Conservation (phyloP, 2,329 filamentous ascomycete genomes). For the Fusarium domesticum region DNA sequence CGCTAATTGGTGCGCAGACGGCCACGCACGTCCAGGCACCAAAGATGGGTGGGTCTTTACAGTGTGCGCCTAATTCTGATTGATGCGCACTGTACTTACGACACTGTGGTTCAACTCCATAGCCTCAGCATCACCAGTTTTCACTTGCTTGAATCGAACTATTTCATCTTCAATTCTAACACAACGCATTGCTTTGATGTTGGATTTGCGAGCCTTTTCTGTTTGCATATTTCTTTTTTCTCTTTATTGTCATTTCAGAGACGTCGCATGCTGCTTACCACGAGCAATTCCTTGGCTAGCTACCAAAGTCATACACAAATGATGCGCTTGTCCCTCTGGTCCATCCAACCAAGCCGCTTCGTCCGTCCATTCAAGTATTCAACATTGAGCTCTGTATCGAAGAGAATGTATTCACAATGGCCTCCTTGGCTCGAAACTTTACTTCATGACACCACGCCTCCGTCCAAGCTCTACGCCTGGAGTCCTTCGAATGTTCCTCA, state of each 20-base stretch:
- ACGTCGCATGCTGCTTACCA: no score
- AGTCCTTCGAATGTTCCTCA: constrained; percentile 28
- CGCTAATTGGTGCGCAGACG: not conserved
- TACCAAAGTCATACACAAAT: no score
- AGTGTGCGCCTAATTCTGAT: not conserved
- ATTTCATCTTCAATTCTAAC: no score
- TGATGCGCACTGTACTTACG: not conserved
- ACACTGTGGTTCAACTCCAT: not conserved
- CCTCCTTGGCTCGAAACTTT: constrained; percentile 36
- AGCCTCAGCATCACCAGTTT: no score
- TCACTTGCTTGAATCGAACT: no score
- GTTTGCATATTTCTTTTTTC: no score
- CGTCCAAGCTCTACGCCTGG: constrained; percentile 40
- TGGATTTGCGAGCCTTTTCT: no score
- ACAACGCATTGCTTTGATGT: no score
- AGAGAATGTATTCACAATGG: constrained; percentile 26
- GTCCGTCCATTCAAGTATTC: not conserved
- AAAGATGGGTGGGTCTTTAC: not conserved
- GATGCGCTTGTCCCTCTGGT: not conserved
- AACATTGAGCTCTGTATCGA: not conserved
- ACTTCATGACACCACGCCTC: constrained; percentile 23
- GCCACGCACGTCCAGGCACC: not conserved
- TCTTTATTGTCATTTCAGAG: no score
- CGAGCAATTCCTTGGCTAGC: no score
- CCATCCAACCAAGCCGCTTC: not conserved